These are phyloP conservation scores for Lactuca saligna DNA, from an alignment of 129 eudicot genomes.

Conservation along the genomic window DNA sequence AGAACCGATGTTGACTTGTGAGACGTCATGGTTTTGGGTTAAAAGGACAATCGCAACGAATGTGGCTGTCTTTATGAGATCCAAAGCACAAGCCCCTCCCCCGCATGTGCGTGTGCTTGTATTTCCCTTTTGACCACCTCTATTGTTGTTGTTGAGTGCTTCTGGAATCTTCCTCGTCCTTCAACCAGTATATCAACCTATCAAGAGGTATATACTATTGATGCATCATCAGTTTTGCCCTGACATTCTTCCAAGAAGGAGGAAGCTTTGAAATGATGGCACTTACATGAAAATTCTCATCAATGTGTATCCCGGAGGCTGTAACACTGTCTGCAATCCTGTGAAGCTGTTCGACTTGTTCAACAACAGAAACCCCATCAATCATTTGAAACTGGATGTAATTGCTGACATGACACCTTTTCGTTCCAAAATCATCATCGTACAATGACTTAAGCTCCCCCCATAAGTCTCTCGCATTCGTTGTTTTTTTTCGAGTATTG, in stretches of 20 bases:
- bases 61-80: conserved; percentile 62
- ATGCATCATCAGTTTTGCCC: conserved; percentile 65
- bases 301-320: conserved; percentile 59
- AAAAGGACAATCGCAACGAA: conserved; percentile 44
- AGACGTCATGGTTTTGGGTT: conserved; percentile 5
- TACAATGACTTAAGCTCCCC: conserved; percentile 51
- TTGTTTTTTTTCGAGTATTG: conserved; percentile 43
- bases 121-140: conserved; percentile 29
- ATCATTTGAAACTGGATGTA: conserved; percentile 79
- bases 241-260: conserved; percentile 74
- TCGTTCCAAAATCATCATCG: conserved; percentile 62
- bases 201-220: conserved; percentile 50
- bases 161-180: conserved; percentile 61
- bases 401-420: conserved; percentile 53
- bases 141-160: not conserved
- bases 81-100: conserved; percentile 46
- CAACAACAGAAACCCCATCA: conserved; percentile 68
- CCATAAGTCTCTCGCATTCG: conserved; percentile 70
- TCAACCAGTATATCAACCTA: conserved; percentile 56
- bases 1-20: too few relatives aligned
- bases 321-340: conserved; percentile 52
- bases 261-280: conserved; percentile 82
- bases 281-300: conserved; percentile 69
- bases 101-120: not conserved
- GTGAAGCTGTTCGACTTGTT: conserved; percentile 71